Conservation (phyloP, 106 monocot species). For the Allium cepa region DNA sequence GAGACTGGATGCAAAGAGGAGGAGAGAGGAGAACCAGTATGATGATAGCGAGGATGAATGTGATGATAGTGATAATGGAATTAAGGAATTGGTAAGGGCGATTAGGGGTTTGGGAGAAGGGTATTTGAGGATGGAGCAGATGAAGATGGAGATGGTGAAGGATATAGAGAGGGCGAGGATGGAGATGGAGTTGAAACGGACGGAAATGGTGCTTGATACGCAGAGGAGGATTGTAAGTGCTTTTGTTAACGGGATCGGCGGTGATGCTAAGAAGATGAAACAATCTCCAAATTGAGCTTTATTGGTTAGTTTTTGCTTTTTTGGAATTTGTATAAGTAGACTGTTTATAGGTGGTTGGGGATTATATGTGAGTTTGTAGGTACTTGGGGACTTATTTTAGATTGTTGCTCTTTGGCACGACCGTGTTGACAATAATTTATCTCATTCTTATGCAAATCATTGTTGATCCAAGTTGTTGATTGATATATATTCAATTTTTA, state of each 20-base stretch:
- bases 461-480: too few species aligned
- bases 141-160: constrained; percentile 89
- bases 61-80: constrained; percentile 11
- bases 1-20: constrained; percentile 2
- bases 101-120: constrained; percentile 70
- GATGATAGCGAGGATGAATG: constrained; percentile 22
- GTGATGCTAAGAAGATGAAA: constrained; percentile 37
- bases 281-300: background rate
- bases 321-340: too few species aligned
- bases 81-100: constrained; percentile 42
- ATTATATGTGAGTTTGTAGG: too few species aligned
- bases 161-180: constrained; percentile 80
- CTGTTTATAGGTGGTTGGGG: too few species aligned
- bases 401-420: too few species aligned
- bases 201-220: constrained; percentile 70
- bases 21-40: constrained; percentile 8
- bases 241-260: constrained; percentile 26
- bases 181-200: constrained; percentile 87
- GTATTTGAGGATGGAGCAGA: constrained; percentile 79
- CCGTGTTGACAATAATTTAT: too few species aligned
- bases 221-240: constrained; percentile 60
- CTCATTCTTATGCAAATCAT: too few species aligned
- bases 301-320: too few species aligned
- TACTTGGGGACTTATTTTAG: too few species aligned
- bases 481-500: too few species aligned